These are phyloP conservation scores for Suillus paluster DNA, from an alignment of 768 basidiomycete species.

Conservation along the genomic window DNA sequence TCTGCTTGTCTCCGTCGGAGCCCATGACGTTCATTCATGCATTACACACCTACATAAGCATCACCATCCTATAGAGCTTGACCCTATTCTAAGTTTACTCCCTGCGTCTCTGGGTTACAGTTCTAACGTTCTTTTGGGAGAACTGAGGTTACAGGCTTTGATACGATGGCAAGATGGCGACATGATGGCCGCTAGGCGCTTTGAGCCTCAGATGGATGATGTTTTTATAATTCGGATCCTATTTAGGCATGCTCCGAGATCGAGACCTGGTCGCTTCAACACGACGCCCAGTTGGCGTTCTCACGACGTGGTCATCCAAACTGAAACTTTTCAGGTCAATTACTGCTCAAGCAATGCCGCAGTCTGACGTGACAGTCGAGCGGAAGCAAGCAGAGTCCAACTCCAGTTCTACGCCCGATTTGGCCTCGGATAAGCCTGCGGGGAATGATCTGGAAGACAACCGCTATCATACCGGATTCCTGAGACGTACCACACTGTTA, in stretches of 20 bases:
- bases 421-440: not conserved
- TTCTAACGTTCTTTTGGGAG: no score
- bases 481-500: constrained; percentile 29
- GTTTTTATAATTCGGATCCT: not conserved
- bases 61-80: no score
- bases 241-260: not conserved
- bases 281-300: not conserved
- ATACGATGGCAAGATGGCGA: not conserved
- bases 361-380: not conserved
- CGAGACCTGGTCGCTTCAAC: not conserved
- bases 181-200: not conserved
- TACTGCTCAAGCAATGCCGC: not conserved
- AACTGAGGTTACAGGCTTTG: no score
- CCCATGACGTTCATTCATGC: no score
- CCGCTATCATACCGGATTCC: constrained; percentile 6
- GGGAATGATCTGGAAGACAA: not conserved
- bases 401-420: not conserved
- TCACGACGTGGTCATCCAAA: not conserved
- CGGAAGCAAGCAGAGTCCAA: not conserved
- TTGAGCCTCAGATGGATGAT: no score
- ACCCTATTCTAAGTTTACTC: no score
- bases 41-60: no score
- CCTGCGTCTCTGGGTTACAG: not conserved
- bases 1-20: no score
- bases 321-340: not conserved